Evolutionary conservation across 495 filamentous ascomycete genomes (phyloP).

Genomic region (Penicillium silybi): DNA sequence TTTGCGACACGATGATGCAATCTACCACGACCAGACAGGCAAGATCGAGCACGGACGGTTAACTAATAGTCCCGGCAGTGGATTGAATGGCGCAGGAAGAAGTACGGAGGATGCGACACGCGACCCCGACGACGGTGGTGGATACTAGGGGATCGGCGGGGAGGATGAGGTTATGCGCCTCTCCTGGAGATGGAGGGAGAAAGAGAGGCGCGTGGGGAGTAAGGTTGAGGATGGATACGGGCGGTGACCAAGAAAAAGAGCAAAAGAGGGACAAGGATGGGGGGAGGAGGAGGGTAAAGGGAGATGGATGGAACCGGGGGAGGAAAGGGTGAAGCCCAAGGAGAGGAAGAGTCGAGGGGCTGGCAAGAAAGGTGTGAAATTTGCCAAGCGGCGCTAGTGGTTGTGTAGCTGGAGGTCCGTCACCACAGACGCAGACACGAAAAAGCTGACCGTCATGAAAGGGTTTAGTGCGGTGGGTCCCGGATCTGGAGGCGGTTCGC

Average conservation of each 20-base stretch:
- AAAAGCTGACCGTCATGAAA: constrained; percentile 33
- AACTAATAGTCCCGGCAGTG: neutral
- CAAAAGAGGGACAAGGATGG: constrained; percentile 10
- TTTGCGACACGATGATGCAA: constrained; percentile 46
- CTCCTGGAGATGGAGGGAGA: neutral
- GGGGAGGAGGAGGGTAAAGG: constrained; percentile 5
- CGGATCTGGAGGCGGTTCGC: constrained; percentile 42
- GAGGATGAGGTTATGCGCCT: neutral
- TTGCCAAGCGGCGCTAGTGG: constrained; percentile 49
- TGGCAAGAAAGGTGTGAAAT: constrained; percentile 42
- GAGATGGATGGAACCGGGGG: constrained; percentile 3
- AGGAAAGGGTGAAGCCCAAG: constrained; percentile 22
- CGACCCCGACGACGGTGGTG: neutral
- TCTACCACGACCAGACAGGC: constrained; percentile 8
- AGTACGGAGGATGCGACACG: neutral
- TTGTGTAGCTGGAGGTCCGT: constrained; percentile 44
- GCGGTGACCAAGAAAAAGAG: constrained; percentile 9
- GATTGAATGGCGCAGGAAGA: neutral
- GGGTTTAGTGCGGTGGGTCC: constrained; percentile 35
- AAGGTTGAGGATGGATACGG: neutral
- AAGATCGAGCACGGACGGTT: neutral
- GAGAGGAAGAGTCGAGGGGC: constrained; percentile 46
- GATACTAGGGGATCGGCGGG: neutral
- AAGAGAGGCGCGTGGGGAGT: constrained; percentile 2
- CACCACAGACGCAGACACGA: constrained; percentile 23